Percentiles rank a stretch among this genome's conserved stretches.
Conservation (phyloP, 495 filamentous ascomycete species). For the Talaromyces borbonicus region DNA sequence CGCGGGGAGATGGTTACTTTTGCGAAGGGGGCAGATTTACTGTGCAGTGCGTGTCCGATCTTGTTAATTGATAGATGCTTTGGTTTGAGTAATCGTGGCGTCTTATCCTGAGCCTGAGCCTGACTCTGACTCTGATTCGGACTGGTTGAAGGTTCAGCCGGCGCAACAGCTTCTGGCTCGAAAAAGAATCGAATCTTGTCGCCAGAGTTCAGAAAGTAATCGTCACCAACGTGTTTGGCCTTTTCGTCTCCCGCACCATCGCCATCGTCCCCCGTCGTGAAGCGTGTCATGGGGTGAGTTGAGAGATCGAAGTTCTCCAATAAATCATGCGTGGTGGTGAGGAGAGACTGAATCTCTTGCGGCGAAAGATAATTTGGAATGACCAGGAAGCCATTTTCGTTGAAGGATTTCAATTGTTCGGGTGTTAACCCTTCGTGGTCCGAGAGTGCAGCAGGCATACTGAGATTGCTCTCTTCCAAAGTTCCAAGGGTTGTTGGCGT, state of each 20-base stretch:
- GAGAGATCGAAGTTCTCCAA: constrained; percentile 66
- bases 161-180: constrained; percentile 58
- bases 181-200: constrained; percentile 97
- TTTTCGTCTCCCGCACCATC: constrained; percentile 39
- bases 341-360: constrained; percentile 53
- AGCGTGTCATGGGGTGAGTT: constrained; percentile 83
- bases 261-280: constrained; percentile 67
- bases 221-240: constrained; percentile 71
- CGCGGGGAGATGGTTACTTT: constrained; percentile 42
- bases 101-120: constrained; percentile 21
- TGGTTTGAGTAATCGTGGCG: constrained; percentile 51
- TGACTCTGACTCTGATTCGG: no score
- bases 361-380: constrained; percentile 67
- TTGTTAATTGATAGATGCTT: constrained; percentile 86
- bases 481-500: background rate
- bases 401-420: constrained; percentile 61
- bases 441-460: background rate
- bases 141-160: no score
- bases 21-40: constrained; percentile 60
- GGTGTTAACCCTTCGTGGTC: constrained; percentile 48
- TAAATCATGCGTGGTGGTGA: constrained; percentile 61
- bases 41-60: constrained; percentile 87
- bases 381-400: constrained; percentile 80
- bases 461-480: background rate
- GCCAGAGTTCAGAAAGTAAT: constrained; percentile 82